phyloP scores from a whole-genome alignment of 2,329 filamentous ascomycete species.

The Colletotrichum melonis region DNA sequence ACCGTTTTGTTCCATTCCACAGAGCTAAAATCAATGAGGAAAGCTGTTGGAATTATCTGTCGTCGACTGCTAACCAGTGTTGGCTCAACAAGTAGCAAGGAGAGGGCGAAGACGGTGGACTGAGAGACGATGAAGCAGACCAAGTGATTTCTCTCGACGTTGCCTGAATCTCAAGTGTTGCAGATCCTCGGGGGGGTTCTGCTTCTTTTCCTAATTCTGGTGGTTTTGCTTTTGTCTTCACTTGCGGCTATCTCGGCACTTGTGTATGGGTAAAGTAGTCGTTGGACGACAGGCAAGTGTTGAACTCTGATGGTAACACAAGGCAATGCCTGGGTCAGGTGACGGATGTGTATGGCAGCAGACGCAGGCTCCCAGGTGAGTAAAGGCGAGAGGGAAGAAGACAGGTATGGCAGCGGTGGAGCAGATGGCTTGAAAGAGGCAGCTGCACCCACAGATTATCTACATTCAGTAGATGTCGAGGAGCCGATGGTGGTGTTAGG shows the following conservation, averaged over 20 bases:
- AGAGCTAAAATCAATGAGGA: not conserved
- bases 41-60: not conserved
- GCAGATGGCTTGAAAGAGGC: constrained; percentile 21
- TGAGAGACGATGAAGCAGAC: not conserved
- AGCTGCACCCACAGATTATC: constrained; percentile 24
- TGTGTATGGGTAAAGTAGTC: constrained; percentile 25
- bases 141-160: not conserved
- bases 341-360: constrained; percentile 1
- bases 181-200: not conserved
- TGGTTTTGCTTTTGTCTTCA: not conserved
- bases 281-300: not conserved
- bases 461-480: constrained; percentile 28
- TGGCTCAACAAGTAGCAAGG: not conserved
- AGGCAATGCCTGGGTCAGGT: not conserved
- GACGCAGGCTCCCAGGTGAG: not conserved
- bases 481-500: not conserved
- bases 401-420: constrained; percentile 5
- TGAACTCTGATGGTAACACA: not conserved
- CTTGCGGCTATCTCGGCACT: constrained; percentile 17
- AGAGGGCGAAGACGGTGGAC: not conserved
- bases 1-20: constrained; percentile 50
- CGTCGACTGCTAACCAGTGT: not conserved
- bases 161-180: not conserved
- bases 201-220: not conserved
- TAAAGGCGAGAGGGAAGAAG: constrained; percentile 14